phyloP scores from a whole-genome alignment of 2,329 filamentous ascomycete species.

The Gnomoniopsis smithogilvyi region DNA sequence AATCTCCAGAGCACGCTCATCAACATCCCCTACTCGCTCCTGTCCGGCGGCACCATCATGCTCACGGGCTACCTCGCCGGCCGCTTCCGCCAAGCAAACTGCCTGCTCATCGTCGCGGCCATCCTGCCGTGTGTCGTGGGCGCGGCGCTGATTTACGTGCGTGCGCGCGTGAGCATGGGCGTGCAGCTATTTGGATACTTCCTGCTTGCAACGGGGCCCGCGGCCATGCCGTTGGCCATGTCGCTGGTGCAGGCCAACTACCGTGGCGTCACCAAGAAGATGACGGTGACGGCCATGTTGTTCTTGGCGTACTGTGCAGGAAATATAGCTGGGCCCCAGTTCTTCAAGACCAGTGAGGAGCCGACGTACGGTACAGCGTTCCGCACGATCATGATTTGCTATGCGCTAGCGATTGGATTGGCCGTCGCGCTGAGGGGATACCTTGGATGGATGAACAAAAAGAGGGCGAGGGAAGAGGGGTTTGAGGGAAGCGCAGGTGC shows the following conservation, averaged over 20 bases:
- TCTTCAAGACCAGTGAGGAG: constrained; percentile 47
- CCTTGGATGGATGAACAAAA: constrained; percentile 41
- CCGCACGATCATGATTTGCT: constrained; percentile 53
- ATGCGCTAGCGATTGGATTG: constrained; percentile 45
- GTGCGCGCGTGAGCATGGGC: constrained; percentile 35
- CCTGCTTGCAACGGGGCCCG: constrained; percentile 49
- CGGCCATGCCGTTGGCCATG: constrained; percentile 52
- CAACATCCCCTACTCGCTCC: constrained; percentile 56
- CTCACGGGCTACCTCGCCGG: constrained; percentile 50
- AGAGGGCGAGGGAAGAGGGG: constrained; percentile 39
- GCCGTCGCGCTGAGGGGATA: constrained; percentile 44
- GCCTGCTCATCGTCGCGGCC: constrained; percentile 46
- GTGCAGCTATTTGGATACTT: constrained; percentile 57
- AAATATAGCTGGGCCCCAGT: constrained; percentile 54
- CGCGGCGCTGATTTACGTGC: constrained; percentile 50
- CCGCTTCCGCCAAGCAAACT: constrained; percentile 47
- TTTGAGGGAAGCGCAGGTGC: constrained; percentile 41
- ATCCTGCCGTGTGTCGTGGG: constrained; percentile 50
- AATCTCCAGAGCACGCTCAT: constrained; percentile 52
- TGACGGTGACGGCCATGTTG: constrained; percentile 54
- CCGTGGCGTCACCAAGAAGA: constrained; percentile 57
- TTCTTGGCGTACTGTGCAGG: constrained; percentile 55
- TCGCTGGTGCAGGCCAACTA: constrained; percentile 55
- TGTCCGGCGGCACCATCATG: constrained; percentile 45
- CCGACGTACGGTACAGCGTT: constrained; percentile 54